Evolutionary conservation across 495 filamentous ascomycete species (phyloP).

Genomic region (Tuber melanosporum): DNA sequence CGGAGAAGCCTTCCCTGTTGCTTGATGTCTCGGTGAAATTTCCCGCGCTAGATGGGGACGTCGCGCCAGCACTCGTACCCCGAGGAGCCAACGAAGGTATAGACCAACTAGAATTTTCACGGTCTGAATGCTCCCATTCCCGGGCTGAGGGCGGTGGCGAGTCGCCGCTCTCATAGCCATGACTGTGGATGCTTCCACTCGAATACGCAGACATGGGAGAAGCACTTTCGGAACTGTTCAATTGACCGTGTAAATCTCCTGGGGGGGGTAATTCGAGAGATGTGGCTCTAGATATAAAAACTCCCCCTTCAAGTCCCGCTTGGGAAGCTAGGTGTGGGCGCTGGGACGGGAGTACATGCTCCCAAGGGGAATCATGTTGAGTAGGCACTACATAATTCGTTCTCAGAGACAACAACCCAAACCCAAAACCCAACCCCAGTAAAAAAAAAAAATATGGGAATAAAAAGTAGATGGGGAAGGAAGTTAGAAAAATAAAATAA

Average conservation of each 20-base stretch:
- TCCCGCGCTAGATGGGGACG: constrained; percentile 27
- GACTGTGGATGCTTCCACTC: constrained; percentile 12
- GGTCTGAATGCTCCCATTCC: background rate
- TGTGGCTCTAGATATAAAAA: constrained; percentile 15
- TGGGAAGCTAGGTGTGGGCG: constrained; percentile 15
- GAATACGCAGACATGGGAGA: constrained; percentile 13
- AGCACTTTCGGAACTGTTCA: constrained; percentile 19
- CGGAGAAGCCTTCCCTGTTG: constrained; percentile 23
- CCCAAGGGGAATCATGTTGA: constrained; percentile 23
- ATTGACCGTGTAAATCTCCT: constrained; percentile 17
- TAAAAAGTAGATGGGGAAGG: background rate
- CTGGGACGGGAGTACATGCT: constrained; percentile 18
- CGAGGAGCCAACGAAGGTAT: background rate
- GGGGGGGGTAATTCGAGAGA: constrained; percentile 15
- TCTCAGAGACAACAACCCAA: background rate
- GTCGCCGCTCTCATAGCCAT: constrained; percentile 18
- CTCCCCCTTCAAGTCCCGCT: constrained; percentile 16
- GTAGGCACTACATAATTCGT: background rate
- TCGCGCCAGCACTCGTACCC: background rate
- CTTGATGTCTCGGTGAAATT: constrained; percentile 29
- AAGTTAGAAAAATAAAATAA: background rate
- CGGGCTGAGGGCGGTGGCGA: constrained; percentile 9
- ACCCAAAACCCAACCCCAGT: background rate
- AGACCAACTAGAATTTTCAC: background rate
- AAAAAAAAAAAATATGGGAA: background rate